A percentile compares a stretch with the other conserved stretches of the same genome.
Evolutionary conservation across 371 early-diverging fungal genomes (phyloP).

Genomic region (Mycotypha africana): DNA sequence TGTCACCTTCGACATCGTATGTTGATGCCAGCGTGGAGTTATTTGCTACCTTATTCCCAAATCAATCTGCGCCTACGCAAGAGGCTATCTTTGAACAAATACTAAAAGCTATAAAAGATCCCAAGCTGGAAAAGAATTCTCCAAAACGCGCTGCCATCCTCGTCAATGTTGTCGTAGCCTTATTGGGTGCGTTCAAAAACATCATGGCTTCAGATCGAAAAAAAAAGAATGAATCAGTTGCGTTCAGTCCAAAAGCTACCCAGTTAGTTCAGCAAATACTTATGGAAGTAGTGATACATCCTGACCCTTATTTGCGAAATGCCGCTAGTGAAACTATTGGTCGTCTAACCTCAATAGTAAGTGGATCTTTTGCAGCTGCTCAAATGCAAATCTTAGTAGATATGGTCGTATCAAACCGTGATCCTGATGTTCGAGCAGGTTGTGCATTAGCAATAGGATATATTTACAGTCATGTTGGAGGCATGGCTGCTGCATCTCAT

Average conservation of each 20-base stretch:
- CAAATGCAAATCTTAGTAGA: slow-evolving; percentile 83
- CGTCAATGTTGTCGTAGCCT: slow-evolving; percentile 71
- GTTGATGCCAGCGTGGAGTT: slow-evolving; percentile 52
- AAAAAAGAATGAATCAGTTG: slow-evolving; percentile 29
- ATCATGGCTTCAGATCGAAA: slow-evolving; percentile 37
- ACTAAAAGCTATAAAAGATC: slow-evolving; percentile 57
- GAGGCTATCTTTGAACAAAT: slow-evolving; percentile 74
- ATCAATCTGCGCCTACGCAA: slow-evolving; percentile 63
- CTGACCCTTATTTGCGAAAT: slow-evolving; percentile 70
- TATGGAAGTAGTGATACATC: slow-evolving; percentile 66
- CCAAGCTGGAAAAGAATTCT: slow-evolving; percentile 64
- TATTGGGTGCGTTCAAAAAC: slow-evolving; percentile 65
- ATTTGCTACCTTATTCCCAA: slow-evolving; percentile 67
- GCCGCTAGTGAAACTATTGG: slow-evolving; percentile 84
- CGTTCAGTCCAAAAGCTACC: slow-evolving; percentile 42
- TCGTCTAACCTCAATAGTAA: slow-evolving; percentile 68
- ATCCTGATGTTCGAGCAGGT: slow-evolving; percentile 92
- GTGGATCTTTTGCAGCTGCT: slow-evolving; percentile 69
- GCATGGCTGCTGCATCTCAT: slow-evolving; percentile 83
- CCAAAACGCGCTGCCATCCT: slow-evolving; percentile 73
- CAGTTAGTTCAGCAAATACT: slow-evolving; percentile 49
- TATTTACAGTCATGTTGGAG: slow-evolving; percentile 85
- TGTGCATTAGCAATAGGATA: slow-evolving; percentile 87
- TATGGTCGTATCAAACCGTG: slow-evolving; percentile 85
- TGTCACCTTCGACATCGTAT: slow-evolving; percentile 34